These are phyloP conservation scores for Didymella glomerata DNA, from an alignment of 2,329 filamentous ascomycete species.

Conservation along the genomic window DNA sequence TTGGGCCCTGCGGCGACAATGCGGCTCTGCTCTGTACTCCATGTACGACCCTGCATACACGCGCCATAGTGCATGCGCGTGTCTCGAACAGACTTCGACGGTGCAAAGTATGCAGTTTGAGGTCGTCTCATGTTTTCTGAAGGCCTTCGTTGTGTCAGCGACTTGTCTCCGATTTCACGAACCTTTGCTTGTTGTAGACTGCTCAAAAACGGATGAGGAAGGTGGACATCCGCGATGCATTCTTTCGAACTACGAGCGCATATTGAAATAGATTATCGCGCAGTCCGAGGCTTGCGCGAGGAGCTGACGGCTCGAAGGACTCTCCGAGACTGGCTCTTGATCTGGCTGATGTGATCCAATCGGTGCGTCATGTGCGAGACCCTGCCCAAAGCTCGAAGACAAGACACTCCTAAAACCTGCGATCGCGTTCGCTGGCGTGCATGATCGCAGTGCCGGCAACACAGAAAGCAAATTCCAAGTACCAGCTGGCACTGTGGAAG, in stretches of 20 bases:
- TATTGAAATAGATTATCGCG: slow-evolving; percentile 6
- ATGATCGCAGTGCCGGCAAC: neutral
- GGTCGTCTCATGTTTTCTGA: neutral
- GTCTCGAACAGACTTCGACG: neutral
- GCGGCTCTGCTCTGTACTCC: slow-evolving; percentile 16
- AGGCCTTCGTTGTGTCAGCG: neutral
- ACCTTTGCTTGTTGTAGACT: neutral
- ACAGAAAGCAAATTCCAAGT: slow-evolving; percentile 1
- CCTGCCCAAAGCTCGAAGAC: slow-evolving; percentile 17
- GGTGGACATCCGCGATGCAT: neutral
- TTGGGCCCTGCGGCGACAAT: neutral
- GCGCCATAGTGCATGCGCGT: slow-evolving; percentile 1
- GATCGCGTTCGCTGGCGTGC: neutral
- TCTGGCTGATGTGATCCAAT: slow-evolving; percentile 20
- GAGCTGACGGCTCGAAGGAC: slow-evolving; percentile 2
- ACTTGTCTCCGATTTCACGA: neutral
- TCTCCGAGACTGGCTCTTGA: slow-evolving; percentile 7
- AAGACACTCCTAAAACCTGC: neutral
- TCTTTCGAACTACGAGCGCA: neutral
- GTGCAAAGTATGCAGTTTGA: neutral
- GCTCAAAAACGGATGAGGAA: neutral
- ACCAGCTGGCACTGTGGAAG: slow-evolving; percentile 4
- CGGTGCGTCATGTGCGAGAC: slow-evolving; percentile 23
- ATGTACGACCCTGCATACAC: slow-evolving; percentile 16
- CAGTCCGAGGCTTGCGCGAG: slow-evolving; percentile 12